A percentile compares a stretch with the other conserved stretches of the same genome.
Evolutionary conservation across 1,139 yeast species (phyloP).

Genomic region (Taiozyma sp.): DNA sequence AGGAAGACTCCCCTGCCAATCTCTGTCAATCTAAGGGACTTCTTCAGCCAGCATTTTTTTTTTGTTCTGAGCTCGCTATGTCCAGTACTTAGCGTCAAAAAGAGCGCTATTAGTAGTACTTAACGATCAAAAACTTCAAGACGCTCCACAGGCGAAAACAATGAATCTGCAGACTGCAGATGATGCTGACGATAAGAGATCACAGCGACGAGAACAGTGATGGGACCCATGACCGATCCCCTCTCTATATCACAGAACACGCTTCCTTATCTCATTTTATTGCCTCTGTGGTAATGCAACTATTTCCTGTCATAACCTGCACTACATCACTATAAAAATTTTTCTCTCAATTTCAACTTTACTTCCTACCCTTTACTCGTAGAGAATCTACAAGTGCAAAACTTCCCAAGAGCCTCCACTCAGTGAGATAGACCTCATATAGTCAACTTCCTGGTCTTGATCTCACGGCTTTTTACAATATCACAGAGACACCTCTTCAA

Average conservation of each 20-base stretch:
- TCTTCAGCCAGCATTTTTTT: not conserved
- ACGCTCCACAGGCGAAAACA: not conserved
- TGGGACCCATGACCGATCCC: not conserved
- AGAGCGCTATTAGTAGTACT: constrained; percentile 12
- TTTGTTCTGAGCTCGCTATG: constrained; percentile 7
- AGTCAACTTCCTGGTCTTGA: not conserved
- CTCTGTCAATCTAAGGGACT: too few relatives aligned
- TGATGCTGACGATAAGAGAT: not conserved
- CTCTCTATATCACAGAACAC: not conserved
- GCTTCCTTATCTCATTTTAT: not conserved
- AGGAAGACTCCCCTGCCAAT: too few relatives aligned
- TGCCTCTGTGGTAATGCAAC: not conserved
- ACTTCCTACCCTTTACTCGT: not conserved
- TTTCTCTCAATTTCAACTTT: not conserved
- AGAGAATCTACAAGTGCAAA: not conserved
- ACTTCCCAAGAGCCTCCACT: not conserved
- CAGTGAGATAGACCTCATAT: not conserved
- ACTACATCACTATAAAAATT: not conserved
- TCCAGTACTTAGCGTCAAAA: constrained; percentile 12
- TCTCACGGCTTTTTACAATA: too few relatives aligned
- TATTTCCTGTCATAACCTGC: not conserved
- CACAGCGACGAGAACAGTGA: not conserved
- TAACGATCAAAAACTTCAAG: constrained; percentile 5
- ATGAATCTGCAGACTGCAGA: not conserved
- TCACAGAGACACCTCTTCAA: not conserved